Conservation (phyloP, 345 rosid genomes). For the Camelina sativa region DNA sequence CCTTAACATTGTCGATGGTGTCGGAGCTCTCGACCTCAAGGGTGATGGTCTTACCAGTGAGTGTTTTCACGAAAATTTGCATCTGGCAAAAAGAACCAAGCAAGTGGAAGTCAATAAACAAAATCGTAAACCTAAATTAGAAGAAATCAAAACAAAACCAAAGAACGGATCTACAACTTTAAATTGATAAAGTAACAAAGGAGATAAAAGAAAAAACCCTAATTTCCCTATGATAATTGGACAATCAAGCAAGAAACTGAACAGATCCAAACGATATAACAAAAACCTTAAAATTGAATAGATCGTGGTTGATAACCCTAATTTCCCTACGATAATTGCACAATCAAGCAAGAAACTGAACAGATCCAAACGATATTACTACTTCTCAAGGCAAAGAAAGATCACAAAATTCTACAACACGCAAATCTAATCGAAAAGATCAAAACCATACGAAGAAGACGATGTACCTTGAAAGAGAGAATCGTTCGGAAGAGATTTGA, state of each 20-base stretch:
- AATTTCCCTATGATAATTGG: no score
- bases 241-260: no score
- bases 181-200: no score
- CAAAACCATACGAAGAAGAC: neutral
- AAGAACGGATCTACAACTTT: neutral
- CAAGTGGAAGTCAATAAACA: neutral
- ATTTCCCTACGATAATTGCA: no score
- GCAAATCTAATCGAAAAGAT: neutral
- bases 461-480: neutral
- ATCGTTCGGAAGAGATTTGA: neutral
- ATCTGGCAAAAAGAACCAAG: neutral
- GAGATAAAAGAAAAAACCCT: no score
- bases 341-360: neutral
- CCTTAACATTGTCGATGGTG: neutral
- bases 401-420: neutral
- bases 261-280: no score
- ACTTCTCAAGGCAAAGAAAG: neutral
- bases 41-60: neutral
- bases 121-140: neutral
- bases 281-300: neutral
- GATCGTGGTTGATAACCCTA: neutral
- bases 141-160: neutral
- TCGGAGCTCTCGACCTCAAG: neutral
- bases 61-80: neutral
- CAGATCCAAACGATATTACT: neutral